Evolutionary conservation across 1,139 yeast species (phyloP).

Genomic region (Sugiyamaella grinbergsii): DNA sequence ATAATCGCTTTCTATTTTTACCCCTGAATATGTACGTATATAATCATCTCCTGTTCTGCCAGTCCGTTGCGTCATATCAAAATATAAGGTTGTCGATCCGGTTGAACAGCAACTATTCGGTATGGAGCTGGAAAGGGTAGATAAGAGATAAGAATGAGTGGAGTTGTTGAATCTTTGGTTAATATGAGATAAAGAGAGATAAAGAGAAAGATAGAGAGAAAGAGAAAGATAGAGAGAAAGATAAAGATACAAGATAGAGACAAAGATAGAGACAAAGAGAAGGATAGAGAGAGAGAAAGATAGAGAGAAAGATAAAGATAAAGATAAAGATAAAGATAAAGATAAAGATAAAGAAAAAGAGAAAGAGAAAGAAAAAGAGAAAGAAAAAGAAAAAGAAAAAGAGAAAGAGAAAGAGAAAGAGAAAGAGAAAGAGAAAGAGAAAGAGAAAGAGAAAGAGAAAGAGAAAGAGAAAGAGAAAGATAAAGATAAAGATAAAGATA

Average conservation of each 20-base stretch:
- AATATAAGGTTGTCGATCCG: too few species aligned
- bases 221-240: background rate
- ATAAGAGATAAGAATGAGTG: too few species aligned
- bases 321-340: background rate
- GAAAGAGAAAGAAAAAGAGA: background rate
- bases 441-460: background rate
- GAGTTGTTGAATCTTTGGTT: too few species aligned
- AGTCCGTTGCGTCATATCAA: too few species aligned
- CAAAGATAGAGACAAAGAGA: background rate
- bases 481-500: too few species aligned
- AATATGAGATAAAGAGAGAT: too few species aligned
- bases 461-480: background rate
- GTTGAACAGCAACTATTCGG: too few species aligned
- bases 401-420: background rate
- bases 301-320: background rate
- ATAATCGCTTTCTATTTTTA: too few species aligned
- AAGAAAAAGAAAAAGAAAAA: background rate
- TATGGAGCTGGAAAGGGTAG: too few species aligned
- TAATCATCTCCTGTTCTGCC: too few species aligned
- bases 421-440: background rate
- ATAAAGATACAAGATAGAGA: too few species aligned
- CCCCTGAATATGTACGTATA: too few species aligned
- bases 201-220: background rate
- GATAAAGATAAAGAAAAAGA: background rate
- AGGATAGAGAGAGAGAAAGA: background rate